Evolutionary conservation across 345 rosid species (phyloP).

Genomic region (Ricinus communis): DNA sequence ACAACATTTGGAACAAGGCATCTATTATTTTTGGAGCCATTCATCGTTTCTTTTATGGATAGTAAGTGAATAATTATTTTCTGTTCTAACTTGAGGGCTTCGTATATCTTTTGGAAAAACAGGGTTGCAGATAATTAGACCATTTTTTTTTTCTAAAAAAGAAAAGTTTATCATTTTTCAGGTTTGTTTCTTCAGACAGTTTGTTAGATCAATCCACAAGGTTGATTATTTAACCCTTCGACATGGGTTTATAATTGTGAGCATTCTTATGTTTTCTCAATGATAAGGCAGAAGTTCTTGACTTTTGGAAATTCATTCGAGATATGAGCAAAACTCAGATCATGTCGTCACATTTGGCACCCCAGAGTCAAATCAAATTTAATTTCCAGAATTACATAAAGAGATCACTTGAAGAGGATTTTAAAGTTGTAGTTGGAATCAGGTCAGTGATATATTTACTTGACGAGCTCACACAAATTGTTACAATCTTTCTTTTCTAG

Average conservation of each 20-base stretch:
- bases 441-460: conserved; percentile 36
- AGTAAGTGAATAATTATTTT: too few relatives aligned
- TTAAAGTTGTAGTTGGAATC: conserved; percentile 56
- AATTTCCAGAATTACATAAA: conserved; percentile 50
- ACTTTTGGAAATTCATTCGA: too few relatives aligned
- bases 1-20: too few relatives aligned
- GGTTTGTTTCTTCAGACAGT: conserved; percentile 33
- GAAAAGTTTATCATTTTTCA: background rate
- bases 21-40: too few relatives aligned
- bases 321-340: too few relatives aligned
- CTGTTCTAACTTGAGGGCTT: too few relatives aligned
- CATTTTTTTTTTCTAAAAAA: too few relatives aligned
- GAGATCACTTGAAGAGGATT: conserved; percentile 56
- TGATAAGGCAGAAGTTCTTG: too few relatives aligned
- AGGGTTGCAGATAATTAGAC: too few relatives aligned
- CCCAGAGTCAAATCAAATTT: conserved; percentile 38
- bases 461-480: background rate
- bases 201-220: conserved; percentile 33
- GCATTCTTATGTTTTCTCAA: background rate
- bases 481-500: too few relatives aligned
- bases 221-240: conserved; percentile 30
- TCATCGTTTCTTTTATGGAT: too few relatives aligned
- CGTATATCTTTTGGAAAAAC: too few relatives aligned
- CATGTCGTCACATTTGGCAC: conserved; percentile 53
- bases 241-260: conserved; percentile 33